Evolutionary conservation across 139 green algal genomes (phyloP).

Genomic region (Tetratostichococcus sp.): DNA sequence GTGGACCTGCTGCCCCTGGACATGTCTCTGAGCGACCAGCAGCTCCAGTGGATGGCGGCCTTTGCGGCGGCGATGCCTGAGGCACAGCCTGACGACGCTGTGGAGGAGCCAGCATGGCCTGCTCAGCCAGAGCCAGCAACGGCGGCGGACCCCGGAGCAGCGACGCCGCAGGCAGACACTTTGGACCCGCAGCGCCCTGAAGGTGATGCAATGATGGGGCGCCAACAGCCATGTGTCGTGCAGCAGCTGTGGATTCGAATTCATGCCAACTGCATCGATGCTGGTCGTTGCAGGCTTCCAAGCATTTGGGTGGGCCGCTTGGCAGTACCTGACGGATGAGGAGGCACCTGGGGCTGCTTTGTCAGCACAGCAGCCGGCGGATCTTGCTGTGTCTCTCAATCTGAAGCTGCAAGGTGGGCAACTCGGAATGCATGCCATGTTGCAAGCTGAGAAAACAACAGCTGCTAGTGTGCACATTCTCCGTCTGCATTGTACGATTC

Average conservation of each 20-base stretch:
- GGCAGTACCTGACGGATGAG: not conserved
- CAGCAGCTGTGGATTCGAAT: too few species aligned
- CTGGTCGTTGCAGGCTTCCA: not conserved
- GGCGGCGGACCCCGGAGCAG: too few species aligned
- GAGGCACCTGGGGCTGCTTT: not conserved
- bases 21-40: conserved; percentile 10
- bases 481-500: too few species aligned
- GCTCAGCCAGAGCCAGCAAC: too few species aligned
- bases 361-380: not conserved
- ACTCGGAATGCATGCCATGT: too few species aligned
- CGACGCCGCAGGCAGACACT: not conserved
- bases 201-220: too few species aligned
- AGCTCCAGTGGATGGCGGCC: conserved; percentile 20
- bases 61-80: conserved; percentile 15
- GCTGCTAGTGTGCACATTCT: too few species aligned
- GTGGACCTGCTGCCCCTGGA: conserved; percentile 11
- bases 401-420: not conserved
- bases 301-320: not conserved
- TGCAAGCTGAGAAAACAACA: too few species aligned
- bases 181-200: too few species aligned
- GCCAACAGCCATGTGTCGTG: too few species aligned
- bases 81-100: too few species aligned
- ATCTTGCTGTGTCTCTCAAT: not conserved
- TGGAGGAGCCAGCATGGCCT: too few species aligned
- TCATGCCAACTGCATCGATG: not conserved